phyloP scores from a whole-genome alignment of 1,284 basidiomycete species.

The Ustilago nuda region DNA sequence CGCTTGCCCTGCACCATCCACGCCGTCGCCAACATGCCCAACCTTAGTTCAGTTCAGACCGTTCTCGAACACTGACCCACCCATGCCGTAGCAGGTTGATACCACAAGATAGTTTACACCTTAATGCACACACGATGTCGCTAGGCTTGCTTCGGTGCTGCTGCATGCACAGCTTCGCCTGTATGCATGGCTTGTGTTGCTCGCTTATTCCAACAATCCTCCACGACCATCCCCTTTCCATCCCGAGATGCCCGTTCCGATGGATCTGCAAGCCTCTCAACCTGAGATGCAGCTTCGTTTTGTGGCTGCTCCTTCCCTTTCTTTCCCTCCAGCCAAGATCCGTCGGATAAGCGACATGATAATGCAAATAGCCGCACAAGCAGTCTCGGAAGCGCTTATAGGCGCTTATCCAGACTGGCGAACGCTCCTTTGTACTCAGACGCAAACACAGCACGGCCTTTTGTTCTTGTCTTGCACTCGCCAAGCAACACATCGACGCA shows the following conservation, averaged over 20 bases:
- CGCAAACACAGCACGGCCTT: neutral
- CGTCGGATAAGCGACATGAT: neutral
- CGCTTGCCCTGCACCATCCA: neutral
- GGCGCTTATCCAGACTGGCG: neutral
- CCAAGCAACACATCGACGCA: too few species aligned
- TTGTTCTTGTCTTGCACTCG: neutral
- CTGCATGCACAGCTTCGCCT: conserved; percentile 13
- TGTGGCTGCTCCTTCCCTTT: neutral
- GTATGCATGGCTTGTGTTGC: conserved; percentile 11
- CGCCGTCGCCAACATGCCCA: neutral
- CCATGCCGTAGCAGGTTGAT: too few species aligned
- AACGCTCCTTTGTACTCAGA: neutral
- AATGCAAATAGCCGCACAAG: neutral
- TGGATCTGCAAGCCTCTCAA: conserved; percentile 3
- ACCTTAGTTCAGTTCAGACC: too few species aligned
- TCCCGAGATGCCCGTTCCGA: conserved; percentile 5
- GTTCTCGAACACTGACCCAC: neutral
- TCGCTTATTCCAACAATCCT: neutral
- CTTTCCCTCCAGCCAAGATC: neutral
- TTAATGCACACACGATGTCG: too few species aligned
- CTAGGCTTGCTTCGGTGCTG: neutral
- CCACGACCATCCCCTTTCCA: neutral
- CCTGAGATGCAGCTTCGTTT: neutral
- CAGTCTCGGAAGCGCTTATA: neutral
- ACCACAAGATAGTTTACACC: too few species aligned